Percentiles rank a stretch among this genome's conserved stretches.
These are phyloP conservation scores for Eutrema salsugineum DNA, from an alignment of 441 rosid genomes.

Conservation along the genomic window DNA sequence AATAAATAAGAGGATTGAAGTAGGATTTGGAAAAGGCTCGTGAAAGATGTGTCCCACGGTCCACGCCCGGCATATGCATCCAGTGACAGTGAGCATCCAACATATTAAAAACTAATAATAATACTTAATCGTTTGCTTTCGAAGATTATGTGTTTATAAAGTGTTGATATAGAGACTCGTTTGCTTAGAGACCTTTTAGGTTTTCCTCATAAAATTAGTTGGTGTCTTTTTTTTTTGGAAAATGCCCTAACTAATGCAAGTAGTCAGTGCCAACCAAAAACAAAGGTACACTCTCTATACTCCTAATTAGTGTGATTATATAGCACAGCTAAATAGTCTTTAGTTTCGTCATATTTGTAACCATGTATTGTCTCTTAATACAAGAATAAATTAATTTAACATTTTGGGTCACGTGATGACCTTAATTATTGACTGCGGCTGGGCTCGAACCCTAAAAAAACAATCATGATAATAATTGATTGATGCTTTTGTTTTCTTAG, in stretches of 20 bases:
- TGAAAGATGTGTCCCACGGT: slow-evolving; percentile 29
- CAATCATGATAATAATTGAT: not conserved
- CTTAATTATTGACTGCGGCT: not conserved
- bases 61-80: slow-evolving; percentile 28
- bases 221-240: not conserved
- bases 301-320: no score
- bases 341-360: not conserved
- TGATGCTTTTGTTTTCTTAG: not conserved
- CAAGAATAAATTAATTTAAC: not conserved
- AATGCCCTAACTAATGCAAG: not conserved
- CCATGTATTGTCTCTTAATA: not conserved
- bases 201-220: not conserved
- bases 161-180: no score
- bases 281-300: not conserved
- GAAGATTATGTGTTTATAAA: not conserved
- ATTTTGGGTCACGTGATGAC: not conserved
- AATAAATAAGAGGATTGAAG: not conserved
- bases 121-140: not conserved
- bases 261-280: not conserved
- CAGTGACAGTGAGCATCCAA: slow-evolving; percentile 28
- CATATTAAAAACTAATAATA: not conserved
- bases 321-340: no score
- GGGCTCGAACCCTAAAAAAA: not conserved
- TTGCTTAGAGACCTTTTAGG: no score
- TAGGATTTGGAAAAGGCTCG: slow-evolving; percentile 23